Percentiles rank a stretch among this genome's conserved stretches.
Evolutionary conservation across 805 yeast genomes (phyloP).

Genomic region (Priceomyces haplophilus): DNA sequence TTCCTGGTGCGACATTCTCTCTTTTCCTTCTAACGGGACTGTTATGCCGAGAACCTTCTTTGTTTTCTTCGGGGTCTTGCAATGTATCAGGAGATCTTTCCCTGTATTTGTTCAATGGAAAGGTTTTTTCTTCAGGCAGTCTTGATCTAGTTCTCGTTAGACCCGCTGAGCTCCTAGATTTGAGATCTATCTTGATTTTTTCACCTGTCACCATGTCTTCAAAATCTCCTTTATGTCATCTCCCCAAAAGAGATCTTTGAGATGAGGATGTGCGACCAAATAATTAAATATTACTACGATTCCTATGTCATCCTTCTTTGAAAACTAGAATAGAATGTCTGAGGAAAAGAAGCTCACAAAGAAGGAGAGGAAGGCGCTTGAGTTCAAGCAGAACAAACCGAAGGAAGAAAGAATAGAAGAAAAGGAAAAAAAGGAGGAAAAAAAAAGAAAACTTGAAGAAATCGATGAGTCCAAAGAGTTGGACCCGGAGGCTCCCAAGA

Average conservation of each 20-base stretch:
- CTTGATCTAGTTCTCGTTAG: conserved; percentile 16
- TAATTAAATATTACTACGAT: neutral
- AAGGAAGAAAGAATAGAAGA: conserved; percentile 39
- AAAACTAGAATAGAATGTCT: conserved; percentile 1
- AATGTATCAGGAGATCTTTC: conserved; percentile 19
- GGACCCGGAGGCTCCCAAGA: conserved; percentile 37
- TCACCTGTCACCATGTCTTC: conserved; percentile 1
- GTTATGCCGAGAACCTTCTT: neutral
- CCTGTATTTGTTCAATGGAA: conserved; percentile 8
- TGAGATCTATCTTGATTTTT: conserved; percentile 7
- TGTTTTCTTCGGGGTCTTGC: conserved; percentile 4
- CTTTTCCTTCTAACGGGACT: conserved; percentile 1
- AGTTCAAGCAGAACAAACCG: conserved; percentile 45
- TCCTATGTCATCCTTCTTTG: neutral
- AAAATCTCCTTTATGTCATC: neutral
- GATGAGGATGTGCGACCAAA: conserved; percentile 7
- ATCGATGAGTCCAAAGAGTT: conserved; percentile 8
- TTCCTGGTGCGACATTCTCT: conserved; percentile 7
- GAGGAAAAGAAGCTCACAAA: conserved; percentile 48
- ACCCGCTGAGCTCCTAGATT: neutral
- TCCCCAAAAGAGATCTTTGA: neutral
- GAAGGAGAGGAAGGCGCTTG: conserved; percentile 62
- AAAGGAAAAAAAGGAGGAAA: conserved; percentile 23
- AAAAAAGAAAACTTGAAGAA: conserved; percentile 13
- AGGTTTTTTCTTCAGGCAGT: conserved; percentile 15